Conservation (phyloP, 75 land plant genomes). For the Pinus taeda region DNA sequence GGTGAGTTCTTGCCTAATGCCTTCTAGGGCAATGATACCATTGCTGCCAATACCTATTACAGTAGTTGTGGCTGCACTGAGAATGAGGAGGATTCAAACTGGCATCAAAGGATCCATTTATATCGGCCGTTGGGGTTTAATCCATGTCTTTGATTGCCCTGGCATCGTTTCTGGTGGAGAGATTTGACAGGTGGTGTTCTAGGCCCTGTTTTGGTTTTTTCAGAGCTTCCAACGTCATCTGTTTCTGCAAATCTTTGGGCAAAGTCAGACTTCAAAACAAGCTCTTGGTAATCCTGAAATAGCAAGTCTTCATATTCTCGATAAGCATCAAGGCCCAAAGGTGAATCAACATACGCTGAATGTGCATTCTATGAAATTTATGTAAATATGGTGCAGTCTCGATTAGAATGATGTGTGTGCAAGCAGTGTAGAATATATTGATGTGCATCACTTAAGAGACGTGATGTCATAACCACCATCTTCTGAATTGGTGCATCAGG, state of each 20-base stretch:
- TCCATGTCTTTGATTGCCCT: too few species aligned
- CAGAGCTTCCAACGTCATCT: constrained; percentile 6
- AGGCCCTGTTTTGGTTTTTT: too few species aligned
- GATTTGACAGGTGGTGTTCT: too few species aligned
- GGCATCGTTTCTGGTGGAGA: too few species aligned
- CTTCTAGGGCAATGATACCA: too few species aligned
- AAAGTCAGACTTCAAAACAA: constrained; percentile 24
- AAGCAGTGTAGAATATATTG: constrained; percentile 78
- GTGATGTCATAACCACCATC: constrained; percentile 76
- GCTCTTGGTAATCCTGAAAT: constrained; percentile 70
- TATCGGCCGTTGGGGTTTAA: too few species aligned
- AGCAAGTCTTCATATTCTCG: constrained; percentile 79
- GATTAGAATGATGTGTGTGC: constrained; percentile 46
- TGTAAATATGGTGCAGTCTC: constrained; percentile 64
- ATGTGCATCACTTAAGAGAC: constrained; percentile 89
- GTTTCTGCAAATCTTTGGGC: background rate
- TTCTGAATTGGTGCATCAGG: constrained; percentile 43
- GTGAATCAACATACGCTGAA: constrained; percentile 81
- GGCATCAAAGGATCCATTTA: too few species aligned
- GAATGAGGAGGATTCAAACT: too few species aligned
- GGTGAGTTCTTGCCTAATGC: too few species aligned
- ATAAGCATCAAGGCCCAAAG: constrained; percentile 94
- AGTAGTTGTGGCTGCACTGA: too few species aligned
- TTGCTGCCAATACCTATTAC: too few species aligned
- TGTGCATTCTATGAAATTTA: constrained; percentile 93